Base-by-base conservation (phyloP, 73 alveolate species). In the Paramecium primaurelia region DNA sequence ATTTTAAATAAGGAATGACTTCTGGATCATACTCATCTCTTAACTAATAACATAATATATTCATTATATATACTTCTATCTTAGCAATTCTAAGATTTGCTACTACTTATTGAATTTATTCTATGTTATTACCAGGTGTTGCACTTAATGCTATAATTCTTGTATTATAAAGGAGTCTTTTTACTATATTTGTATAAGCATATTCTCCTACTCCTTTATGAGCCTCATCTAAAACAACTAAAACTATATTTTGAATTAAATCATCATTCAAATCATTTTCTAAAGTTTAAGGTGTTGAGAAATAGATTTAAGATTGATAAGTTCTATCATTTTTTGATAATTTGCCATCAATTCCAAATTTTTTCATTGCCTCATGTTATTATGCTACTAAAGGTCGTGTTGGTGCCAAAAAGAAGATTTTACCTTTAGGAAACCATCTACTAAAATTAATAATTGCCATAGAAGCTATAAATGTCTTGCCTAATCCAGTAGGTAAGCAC, bases 121-220 rank as follows among this genome's bases (percentile, higher is more conserved):
- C 97, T n/a, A 93, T 75, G 18, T 95, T 88, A 28, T 93, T 86
- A 34, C 95, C 97, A 49, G 98, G 98, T 59, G 97, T 94, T 1
- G 98, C 98, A 37, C 97, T 93, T 28, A 96, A 83, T 1, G 97
- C 93, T 26, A 96, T 94, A n/a, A 96, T 94, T 90, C 98, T 89
- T 30, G 93, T 95, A 44, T 96, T 95, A 25, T 71, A 58, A 8
- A 77, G 77, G 59, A 54, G 20, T 8, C 84, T 60, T 59, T 96
- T 44, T 36, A 95, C 93, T 22, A 96, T 92, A 44, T 34, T 71
- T 6, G 96, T 88, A 89, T 96, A 96, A 4, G 99, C 96, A 95
- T 95, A 96, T 51, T 96, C 95, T 18, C 98, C 98, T n/a, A 96
- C 92, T 1, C 97, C 98, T 87, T 96, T 91, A 59, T 96, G 99